Evolutionary conservation across 768 basidiomycete genomes (phyloP), one percentile per base, ranked within the genome.

Genomic region (Termitomyces sp.): DNA sequence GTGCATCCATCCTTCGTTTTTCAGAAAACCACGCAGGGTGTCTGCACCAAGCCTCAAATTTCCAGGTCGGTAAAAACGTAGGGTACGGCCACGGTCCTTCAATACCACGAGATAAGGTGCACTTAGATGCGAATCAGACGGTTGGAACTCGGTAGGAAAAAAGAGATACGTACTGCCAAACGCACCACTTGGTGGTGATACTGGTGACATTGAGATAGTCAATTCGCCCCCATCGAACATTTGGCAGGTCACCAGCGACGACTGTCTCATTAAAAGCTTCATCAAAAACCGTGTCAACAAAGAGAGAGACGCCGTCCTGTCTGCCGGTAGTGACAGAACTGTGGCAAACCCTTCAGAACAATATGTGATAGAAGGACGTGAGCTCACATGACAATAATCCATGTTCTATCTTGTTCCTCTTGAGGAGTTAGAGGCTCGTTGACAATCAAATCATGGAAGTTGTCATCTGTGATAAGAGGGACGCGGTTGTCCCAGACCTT

Each of bases 191-290:
- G 2, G 92, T 92, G 56, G 92, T 94, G 56, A 94, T 70, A 53
- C 77, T 72, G 4, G 90, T 93, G 61, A 94, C 92, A 60, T 87
- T 86, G 61, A 93, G 73, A 70, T 94, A 96, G 74, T 95, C 92
- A 57, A 96, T 84, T 59, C 94, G 84, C 51, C 84, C 94, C 81
- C 88, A 95, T 57, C 82, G 85, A 56, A 94, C 80, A 65, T 90
- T 69, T 3, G 84, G 84, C 18, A 91, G 71, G 67, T 88, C 90
- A 10, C 78, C 79, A 22, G 78, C 79, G 14, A 81, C 67, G 34
- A 81, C 53, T 5, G 86, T 80, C 60, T 80, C 72, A 68, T 92
- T 89, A 68, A 78, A 91, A 3, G 92, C 81, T 12, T 79, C 76
- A 65, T 93, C 92, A 65, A 92, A 94, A 29, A 84, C 73, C 32